Evolutionary conservation across 208 protist genomes (phyloP).

Genomic region (Leishmania amazonensis): DNA sequence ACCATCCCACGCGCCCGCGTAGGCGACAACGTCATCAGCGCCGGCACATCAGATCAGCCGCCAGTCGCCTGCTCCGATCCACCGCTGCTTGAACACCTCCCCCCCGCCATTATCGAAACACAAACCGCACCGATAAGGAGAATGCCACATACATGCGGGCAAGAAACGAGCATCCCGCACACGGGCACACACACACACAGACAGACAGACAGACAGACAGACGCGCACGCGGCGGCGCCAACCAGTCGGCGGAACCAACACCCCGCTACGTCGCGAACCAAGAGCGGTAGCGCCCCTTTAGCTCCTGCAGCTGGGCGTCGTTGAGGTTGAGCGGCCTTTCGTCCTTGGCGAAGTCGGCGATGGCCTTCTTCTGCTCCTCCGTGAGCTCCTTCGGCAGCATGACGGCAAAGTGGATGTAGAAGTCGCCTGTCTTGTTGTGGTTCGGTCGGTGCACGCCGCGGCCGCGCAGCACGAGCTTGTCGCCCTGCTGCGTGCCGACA

Average conservation of each 20-base stretch:
- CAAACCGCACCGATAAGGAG: not conserved
- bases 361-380: conserved; percentile 74
- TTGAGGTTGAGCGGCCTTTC: conserved; percentile 77
- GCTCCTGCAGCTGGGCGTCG: conserved; percentile 79
- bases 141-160: not conserved
- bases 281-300: conserved; percentile 81
- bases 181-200: not conserved
- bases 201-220: conserved; percentile 8
- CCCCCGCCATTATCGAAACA: not conserved
- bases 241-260: not conserved
- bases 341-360: conserved; percentile 87
- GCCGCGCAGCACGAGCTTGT: conserved; percentile 86
- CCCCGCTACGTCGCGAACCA: conserved; percentile 65
- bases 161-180: not conserved
- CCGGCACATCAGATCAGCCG: not conserved
- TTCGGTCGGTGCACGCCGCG: conserved; percentile 84
- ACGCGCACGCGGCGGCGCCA: not conserved
- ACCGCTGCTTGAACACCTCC: not conserved
- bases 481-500: conserved; percentile 87
- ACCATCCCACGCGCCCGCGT: not conserved
- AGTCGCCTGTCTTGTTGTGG: conserved; percentile 86
- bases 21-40: not conserved
- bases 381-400: conserved; percentile 83
- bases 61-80: not conserved
- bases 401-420: conserved; percentile 91